Conservation (phyloP, 139 green algal species). For the Spirogloea muscicola region DNA sequence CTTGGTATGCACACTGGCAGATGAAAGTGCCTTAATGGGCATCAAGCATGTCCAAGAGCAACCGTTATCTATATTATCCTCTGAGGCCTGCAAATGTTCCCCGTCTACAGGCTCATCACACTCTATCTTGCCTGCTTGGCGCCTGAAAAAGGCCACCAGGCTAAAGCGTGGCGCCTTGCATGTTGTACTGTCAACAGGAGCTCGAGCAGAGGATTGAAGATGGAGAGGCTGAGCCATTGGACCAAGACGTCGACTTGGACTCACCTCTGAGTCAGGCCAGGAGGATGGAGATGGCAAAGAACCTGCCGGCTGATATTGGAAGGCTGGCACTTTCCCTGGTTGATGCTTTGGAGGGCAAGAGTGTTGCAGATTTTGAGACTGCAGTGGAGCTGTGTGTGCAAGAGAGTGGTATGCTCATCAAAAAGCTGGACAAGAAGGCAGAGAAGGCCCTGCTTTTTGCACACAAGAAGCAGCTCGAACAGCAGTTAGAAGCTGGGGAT, state of each 20-base stretch:
- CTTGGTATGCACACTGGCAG: background rate
- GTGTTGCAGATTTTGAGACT: constrained; percentile 26
- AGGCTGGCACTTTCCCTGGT: constrained; percentile 1
- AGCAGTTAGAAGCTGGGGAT: constrained; percentile 48
- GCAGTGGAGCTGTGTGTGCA: constrained; percentile 54
- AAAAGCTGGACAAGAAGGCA: constrained; percentile 71
- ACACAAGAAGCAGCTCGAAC: constrained; percentile 45
- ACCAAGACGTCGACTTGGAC: background rate
- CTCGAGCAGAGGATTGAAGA: background rate
- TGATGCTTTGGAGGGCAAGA: constrained; percentile 34
- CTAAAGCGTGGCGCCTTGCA: background rate
- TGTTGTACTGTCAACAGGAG: background rate
- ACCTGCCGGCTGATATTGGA: background rate
- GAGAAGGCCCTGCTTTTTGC: constrained; percentile 52
- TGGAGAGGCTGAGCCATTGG: background rate
- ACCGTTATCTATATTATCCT: too few relatives aligned
- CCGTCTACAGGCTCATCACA: too few relatives aligned
- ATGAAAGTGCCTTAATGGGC: background rate
- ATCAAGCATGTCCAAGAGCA: background rate
- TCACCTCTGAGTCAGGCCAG: background rate
- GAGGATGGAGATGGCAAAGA: background rate
- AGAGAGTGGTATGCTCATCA: constrained; percentile 62
- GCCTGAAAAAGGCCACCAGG: too few relatives aligned
- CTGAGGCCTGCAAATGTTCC: too few relatives aligned
- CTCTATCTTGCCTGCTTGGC: too few relatives aligned